These are phyloP conservation scores for Rhodotorula diobovata DNA, from an alignment of 768 basidiomycete species.

Conservation along the genomic window DNA sequence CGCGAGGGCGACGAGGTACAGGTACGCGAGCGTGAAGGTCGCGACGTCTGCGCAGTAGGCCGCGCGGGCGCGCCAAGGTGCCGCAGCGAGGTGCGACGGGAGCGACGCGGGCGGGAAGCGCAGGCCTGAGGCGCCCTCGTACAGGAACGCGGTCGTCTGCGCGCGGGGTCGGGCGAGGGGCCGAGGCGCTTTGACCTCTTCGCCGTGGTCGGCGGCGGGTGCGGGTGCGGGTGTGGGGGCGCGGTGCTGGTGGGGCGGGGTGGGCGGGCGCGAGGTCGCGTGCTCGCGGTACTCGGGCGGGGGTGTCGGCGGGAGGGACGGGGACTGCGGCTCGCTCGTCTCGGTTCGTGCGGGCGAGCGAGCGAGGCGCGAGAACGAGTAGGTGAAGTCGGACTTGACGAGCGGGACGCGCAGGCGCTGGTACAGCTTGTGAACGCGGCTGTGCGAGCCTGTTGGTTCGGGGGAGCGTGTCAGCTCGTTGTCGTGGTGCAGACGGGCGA, in stretches of 20 bases:
- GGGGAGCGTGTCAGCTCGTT: no score
- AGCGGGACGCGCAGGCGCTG: slow-evolving; percentile 60
- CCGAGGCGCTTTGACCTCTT: no score
- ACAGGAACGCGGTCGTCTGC: slow-evolving; percentile 14
- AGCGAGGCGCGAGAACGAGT: slow-evolving; percentile 59
- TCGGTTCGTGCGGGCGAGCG: slow-evolving; percentile 12
- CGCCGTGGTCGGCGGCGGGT: background rate
- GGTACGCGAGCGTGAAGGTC: slow-evolving; percentile 42
- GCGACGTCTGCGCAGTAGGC: slow-evolving; percentile 49
- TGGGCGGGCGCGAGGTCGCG: background rate
- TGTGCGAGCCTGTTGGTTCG: slow-evolving; percentile 64
- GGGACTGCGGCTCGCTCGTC: no score
- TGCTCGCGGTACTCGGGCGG: background rate
- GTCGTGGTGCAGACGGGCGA: background rate
- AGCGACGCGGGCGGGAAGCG: slow-evolving; percentile 18
- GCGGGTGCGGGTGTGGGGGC: no score
- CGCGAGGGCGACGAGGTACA: slow-evolving; percentile 47
- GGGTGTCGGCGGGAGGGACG: background rate
- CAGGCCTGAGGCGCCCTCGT: slow-evolving; percentile 26
- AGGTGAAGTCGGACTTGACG: slow-evolving; percentile 59
- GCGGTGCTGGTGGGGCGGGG: background rate
- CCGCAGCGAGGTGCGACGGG: slow-evolving; percentile 37
- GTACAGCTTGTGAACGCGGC: slow-evolving; percentile 65
- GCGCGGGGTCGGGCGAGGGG: background rate
- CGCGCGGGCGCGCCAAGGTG: slow-evolving; percentile 16